Evolutionary conservation across 1,284 basidiomycete genomes (phyloP), one percentile per base, ranked within the genome.

Genomic region (Irpex sp.): DNA sequence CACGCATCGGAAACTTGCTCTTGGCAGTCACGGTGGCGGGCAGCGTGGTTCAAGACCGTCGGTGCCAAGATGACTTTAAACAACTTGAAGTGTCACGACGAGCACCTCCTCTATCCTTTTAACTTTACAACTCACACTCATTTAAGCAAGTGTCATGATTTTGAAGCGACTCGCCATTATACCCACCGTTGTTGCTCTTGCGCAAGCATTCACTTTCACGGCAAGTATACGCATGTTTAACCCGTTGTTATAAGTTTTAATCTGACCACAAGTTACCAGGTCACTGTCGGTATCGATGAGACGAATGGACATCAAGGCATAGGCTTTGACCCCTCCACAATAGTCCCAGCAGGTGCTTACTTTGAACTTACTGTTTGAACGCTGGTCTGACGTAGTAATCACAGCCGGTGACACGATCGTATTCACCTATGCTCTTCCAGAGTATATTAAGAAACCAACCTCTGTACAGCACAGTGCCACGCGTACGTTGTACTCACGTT

Each of bases 261-360:
- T 6, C 11, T 37, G 21, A 26, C 49, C 5, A 44, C 21, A 8
- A n/a, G 44, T 61, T 9, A 13, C 36, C 31, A 68, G 66, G 67
- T 68, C 26, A 68, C 67, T 17, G 66, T 68, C 19, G 67, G 67
- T 13, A 68, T 68, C 4, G 66, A 62, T 34, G 67, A 68, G 58
- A 66, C 66, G 5, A 61, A 61, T 55, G 67, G 67, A 21, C 57
- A 67, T 15, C 67, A 65, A 47, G 67, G 67, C n/a, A 55, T 68
- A 47, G 67, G 67, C 5, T 68, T 68, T 61, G 66, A 68, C 59
- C 67, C 67, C 4, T 67, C 67, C 3, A 57, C 61, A 36, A 68
- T 68, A 34, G 38, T 56, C 11, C 67, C 67, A 21, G 52, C 64
- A 31, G 66, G 67, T 68, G 44, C 5, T 60, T 54, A 17, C 0